Evolutionary conservation across 768 basidiomycete genomes (phyloP).

Genomic region (Tylopilus felleus): DNA sequence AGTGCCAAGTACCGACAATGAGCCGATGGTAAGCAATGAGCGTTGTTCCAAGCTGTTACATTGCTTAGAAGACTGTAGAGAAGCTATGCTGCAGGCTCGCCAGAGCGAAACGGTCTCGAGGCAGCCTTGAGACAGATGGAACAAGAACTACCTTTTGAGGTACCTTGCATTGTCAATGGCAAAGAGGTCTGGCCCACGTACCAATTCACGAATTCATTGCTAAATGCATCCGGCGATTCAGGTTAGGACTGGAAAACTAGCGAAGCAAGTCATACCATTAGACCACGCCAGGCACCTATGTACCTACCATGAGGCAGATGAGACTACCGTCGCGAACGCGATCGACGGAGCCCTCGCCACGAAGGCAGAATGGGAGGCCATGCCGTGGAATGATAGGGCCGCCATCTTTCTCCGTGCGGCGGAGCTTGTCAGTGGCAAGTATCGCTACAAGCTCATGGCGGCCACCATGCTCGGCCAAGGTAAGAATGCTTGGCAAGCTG

Average conservation of each 20-base stretch:
- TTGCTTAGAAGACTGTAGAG: conserved; percentile 41
- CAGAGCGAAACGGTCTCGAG: conserved; percentile 70
- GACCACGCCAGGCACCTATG: conserved; percentile 81
- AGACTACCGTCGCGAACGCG: conserved; percentile 67
- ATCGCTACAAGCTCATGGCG: conserved; percentile 91
- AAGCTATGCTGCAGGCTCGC: conserved; percentile 73
- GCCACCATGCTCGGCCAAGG: conserved; percentile 98
- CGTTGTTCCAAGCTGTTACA: not conserved
- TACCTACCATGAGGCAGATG: conserved; percentile 85
- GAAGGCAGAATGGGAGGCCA: conserved; percentile 84
- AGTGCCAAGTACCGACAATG: conserved; percentile 84
- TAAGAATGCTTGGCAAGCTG: conserved; percentile 99
- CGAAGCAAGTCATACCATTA: conserved; percentile 81
- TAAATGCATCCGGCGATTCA: conserved; percentile 27
- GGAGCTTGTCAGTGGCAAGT: conserved; percentile 93
- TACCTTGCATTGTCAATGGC: conserved; percentile 92
- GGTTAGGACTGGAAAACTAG: conserved; percentile 78
- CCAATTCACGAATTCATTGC: not conserved
- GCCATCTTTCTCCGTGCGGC: conserved; percentile 99
- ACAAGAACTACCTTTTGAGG: conserved; percentile 80
- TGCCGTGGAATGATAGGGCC: conserved; percentile 97
- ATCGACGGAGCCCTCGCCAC: conserved; percentile 87
- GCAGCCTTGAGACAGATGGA: conserved; percentile 79
- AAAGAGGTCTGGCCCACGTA: conserved; percentile 53
- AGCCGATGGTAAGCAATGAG: conserved; percentile 71